Conservation (phyloP, 257 asterid species). For the Mentha longifolia region DNA sequence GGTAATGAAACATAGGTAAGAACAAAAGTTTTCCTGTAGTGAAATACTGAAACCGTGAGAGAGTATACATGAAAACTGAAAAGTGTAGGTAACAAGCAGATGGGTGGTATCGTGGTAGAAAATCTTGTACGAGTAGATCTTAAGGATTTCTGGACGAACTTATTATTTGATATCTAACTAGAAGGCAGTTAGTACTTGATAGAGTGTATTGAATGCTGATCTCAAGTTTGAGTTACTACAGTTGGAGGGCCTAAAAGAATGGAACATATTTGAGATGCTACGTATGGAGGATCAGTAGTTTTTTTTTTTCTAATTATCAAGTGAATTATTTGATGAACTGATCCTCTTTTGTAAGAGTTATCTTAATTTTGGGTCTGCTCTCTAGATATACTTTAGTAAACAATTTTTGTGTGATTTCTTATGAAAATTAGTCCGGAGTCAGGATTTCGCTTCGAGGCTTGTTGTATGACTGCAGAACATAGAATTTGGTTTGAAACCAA, state of each 20-base stretch:
- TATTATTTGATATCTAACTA: neutral
- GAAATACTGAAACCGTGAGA: neutral
- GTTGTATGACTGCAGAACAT: neutral
- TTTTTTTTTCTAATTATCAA: neutral
- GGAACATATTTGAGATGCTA: constrained; percentile 15
- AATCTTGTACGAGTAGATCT: neutral
- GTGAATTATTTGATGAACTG: constrained; percentile 1
- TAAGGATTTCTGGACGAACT: neutral
- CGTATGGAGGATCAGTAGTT: neutral
- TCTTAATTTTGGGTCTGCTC: neutral
- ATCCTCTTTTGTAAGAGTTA: constrained; percentile 16
- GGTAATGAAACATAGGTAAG: constrained; percentile 9
- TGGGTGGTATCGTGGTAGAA: constrained; percentile 12
- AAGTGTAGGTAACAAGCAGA: neutral
- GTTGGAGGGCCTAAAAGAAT: constrained; percentile 14
- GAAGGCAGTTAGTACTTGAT: neutral
- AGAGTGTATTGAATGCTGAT: constrained; percentile 12
- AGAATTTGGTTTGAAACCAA: neutral
- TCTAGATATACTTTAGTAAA: too few relatives aligned
- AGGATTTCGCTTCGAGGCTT: neutral
- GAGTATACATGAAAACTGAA: too few relatives aligned
- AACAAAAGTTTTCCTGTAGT: constrained; percentile 4
- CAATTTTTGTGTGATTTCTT: too few relatives aligned
- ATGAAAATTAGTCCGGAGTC: too few relatives aligned
- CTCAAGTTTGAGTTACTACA: constrained; percentile 1